phyloP scores from a whole-genome alignment of 371 early-diverging fungal genomes.

The Dentiscutata heterogama region DNA sequence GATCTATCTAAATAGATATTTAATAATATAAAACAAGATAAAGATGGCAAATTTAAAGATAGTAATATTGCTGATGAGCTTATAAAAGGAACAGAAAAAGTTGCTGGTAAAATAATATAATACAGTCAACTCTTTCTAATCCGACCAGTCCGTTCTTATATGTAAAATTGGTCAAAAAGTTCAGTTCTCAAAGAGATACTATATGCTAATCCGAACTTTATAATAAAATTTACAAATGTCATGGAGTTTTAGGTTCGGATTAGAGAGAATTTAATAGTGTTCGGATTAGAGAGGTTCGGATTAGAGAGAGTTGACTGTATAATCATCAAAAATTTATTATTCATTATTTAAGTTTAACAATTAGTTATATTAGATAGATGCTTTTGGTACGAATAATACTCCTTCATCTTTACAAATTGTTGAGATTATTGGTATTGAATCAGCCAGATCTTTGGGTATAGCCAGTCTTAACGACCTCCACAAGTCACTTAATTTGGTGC shows the following conservation, averaged over 20 bases:
- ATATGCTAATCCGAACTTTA: no score
- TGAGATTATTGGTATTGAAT: slow-evolving; percentile 61
- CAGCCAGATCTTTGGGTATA: slow-evolving; percentile 52
- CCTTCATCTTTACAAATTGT: slow-evolving; percentile 58
- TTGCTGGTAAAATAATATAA: background rate
- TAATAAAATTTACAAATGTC: no score
- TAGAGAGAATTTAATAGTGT: no score
- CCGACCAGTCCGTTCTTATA: no score
- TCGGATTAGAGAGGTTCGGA: no score
- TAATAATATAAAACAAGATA: background rate
- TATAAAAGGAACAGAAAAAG: background rate
- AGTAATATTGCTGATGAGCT: background rate
- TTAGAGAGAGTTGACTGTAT: no score
- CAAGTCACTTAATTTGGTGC: slow-evolving; percentile 54
- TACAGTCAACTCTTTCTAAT: no score
- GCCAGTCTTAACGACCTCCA: slow-evolving; percentile 65
- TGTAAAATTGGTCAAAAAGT: no score
- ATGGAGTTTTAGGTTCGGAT: no score
- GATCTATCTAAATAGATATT: background rate
- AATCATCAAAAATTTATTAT: background rate
- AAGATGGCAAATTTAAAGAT: background rate
- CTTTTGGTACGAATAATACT: slow-evolving; percentile 57
- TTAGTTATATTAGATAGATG: background rate
- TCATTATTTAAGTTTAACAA: background rate
- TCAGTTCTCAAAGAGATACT: no score